Evolutionary conservation across 2,329 filamentous ascomycete genomes (phyloP), one percentile per base, ranked within the genome.

Genomic region (Tolypocladium nubicola): DNA sequence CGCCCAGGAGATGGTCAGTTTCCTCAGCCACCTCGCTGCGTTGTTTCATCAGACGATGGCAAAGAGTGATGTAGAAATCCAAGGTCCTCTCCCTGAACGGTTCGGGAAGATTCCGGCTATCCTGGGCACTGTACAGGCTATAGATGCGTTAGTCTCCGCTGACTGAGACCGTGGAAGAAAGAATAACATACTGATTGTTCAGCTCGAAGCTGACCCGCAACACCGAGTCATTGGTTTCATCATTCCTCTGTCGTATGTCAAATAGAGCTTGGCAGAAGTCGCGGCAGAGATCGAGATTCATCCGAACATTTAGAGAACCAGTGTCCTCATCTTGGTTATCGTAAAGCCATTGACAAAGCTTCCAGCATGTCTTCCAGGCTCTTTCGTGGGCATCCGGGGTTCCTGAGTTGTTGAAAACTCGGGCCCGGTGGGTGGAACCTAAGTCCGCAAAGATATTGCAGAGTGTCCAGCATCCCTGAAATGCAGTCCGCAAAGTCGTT

Each of bases 31-130:
- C 72, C 35, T 89, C 87, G 56, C 83, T 88, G 58, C 89, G 83
- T 70, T 96, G 90, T 70, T 96, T 97, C 91, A 97, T 97, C n/a
- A 97, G 75, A 43, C 93, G 85, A 70, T 97, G 93, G 67, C 93
- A 97, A 3, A 97, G 72, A 0, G 93, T 96, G 63, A 96, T 88
- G 67, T 97, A 97, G 65, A 97, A 97, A 66, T 97, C 93, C 57
- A 97, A 72, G 0, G 93, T 97, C 58, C 92, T 80, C 71, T 97
- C 92, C 55, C 88, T 83, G 68, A 97, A 97, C 0, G 87, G 84
- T 65, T 95, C 89, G 0, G 92, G 93, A 4, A 97, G 76, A 56
- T 83, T 86, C 38, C 88, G 84, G 68, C 73, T 76, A 63, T 96
- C 90, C 66, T 96, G 90, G 1, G 90, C 92, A 67, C 93, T 96